Evolutionary conservation across 306 rosid species (phyloP), one percentile per base, ranked within the genome.

Genomic region (Lathyrus aphaca): DNA sequence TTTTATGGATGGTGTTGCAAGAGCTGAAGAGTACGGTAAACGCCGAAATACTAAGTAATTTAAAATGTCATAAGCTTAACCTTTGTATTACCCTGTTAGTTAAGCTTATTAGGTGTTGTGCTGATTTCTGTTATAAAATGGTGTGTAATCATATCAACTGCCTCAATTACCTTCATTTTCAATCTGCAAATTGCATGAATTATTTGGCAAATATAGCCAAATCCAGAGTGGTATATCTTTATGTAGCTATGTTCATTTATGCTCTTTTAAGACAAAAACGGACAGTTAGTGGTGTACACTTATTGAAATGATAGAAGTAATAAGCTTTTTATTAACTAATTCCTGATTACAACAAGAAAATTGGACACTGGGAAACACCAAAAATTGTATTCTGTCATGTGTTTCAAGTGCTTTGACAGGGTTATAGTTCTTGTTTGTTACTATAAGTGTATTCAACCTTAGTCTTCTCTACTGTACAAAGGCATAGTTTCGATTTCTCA

Each of bases 1-100:
- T 76, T 74, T 89, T 71, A 82, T 87, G 38, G 89, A 79, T 79
- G 91, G 89, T 39, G 74, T 85, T 74, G 50, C 82, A 42, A 82
- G 89, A 56, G 88, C 73, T 46, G 91, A 87, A 79, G 93, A 90
- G 65, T 81, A 77, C 64, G 81, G 80, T 37, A 79, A 79, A 64
- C 81, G n/a, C 13, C 39, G 78, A 56, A 35, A 35, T 35, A 78
- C 88, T 72, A 63, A 70, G 38, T 77, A 44, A 74, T 71, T 71
- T 27, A 46, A 43, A 48, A 19, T 67, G 66, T 60, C 51, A 58
- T 35, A 3, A 12, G 32, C 11, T 43, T 16, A 17, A 65, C 49
- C 42, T 63, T 69, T 75, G 53, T 32, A 55, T 53, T 71, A 12
- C 57, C 56, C 56, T 3, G 14, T 25, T 30, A 8, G 21, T 65